Base-by-base conservation (phyloP, 495 filamentous ascomycete genomes). In the Aspergillus leporis region DNA sequence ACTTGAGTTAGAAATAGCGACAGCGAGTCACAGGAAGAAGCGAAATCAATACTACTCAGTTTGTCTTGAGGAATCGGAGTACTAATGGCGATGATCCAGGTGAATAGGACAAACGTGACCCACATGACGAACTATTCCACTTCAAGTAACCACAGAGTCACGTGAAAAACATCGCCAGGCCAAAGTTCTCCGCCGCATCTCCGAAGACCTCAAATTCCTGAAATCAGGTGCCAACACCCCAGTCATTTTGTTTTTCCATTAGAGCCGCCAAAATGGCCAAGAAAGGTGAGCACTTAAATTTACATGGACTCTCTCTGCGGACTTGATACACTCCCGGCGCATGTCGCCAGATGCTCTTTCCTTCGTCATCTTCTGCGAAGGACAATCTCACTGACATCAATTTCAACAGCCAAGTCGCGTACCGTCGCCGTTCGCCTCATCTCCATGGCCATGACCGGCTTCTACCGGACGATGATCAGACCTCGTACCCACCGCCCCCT, bases 401-500 rank as follows among this genome's bases (percentile, higher is more conserved):
- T 56, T 31, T 16, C 25, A 22, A 22, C 56, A 97, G 94, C 83
- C 49, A 99, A 97, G 83, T 90, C 94, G 60, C 91, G 95, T 65
- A 90, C 92, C 53, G 85, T 98, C 67, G 81, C 87, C 66, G 94
- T 98, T 69, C 92, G 95, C 69, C 89, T 99, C 54, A 81, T 99
- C 73, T 96, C 92, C 55, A 99, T 98, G 95, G 95, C 95, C 60
- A 87, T 96, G 86, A 99, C 95, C 14, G 95, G 95, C 66, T 99
- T 89, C 81, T 99, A 91, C 81, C 90, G 90, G 72, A 95, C 90
- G 55, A 83, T 92, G 71, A 81, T 89, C 54, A 89, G 95, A 31
- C 92, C 93, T 16, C 87, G 95, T 51, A 78, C 81, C 23, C 81
- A 93, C 57, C 79, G 87, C 40, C 94, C 95, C 38, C 83, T 98